Conservation (phyloP, 2,329 filamentous ascomycete species). For the Parastagonospora nodorum region DNA sequence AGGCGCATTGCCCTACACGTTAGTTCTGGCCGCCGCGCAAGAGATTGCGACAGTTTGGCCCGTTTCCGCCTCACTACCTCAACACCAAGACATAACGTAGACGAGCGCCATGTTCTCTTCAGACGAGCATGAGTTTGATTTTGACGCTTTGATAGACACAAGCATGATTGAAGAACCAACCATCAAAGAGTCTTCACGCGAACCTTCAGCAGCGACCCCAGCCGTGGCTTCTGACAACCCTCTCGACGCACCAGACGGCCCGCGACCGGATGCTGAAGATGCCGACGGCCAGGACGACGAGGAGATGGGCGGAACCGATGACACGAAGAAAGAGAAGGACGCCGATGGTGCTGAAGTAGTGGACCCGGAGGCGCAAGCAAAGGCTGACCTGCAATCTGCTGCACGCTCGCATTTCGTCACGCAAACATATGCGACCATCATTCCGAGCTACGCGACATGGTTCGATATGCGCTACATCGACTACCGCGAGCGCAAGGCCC, state of each 20-base stretch:
- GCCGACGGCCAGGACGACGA: conserved; percentile 70
- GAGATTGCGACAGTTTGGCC: not conserved
- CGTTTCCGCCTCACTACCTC: too few species aligned
- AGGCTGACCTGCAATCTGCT: conserved; percentile 80
- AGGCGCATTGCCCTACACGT: not conserved
- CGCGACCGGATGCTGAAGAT: conserved; percentile 62
- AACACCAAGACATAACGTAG: not conserved
- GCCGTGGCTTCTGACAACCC: conserved; percentile 65
- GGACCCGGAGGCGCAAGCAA: conserved; percentile 66
- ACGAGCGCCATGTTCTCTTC: too few species aligned
- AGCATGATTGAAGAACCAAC: conserved; percentile 55
- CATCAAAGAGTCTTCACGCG: conserved; percentile 53
- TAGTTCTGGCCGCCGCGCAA: conserved; percentile 7
- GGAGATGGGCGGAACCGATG: conserved; percentile 60
- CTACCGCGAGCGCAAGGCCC: conserved; percentile 87
- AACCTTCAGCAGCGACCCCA: conserved; percentile 64
- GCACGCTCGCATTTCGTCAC: conserved; percentile 90
- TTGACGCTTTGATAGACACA: conserved; percentile 57
- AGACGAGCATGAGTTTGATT: not conserved
- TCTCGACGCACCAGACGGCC: conserved; percentile 70
- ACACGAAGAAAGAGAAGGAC: conserved; percentile 47
- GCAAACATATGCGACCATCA: conserved; percentile 93
- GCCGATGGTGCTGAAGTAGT: conserved; percentile 34
- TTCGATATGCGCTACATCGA: conserved; percentile 97
- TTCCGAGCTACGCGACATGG: conserved; percentile 98